Evolutionary conservation across 2,329 filamentous ascomycete genomes (phyloP).

Genomic region (Arthrobotrys entomopaga): DNA sequence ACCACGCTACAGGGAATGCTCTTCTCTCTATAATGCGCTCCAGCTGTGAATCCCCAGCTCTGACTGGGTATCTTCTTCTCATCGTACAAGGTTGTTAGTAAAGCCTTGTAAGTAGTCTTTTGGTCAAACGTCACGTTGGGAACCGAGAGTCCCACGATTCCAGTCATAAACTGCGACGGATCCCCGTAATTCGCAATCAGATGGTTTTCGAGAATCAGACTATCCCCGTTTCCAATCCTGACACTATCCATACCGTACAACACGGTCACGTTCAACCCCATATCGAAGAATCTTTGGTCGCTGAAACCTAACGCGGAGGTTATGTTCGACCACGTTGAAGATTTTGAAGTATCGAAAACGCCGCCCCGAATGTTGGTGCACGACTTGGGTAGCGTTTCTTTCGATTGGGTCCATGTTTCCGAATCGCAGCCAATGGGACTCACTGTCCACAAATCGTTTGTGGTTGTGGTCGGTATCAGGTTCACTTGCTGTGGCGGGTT

Average conservation of each 20-base stretch:
- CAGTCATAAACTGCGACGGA: slow-evolving; percentile 24
- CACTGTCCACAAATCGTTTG: slow-evolving; percentile 28
- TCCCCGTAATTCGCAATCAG: slow-evolving; percentile 23
- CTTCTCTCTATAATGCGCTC: slow-evolving; percentile 14
- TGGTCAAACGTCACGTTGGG: slow-evolving; percentile 24
- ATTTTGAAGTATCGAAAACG: slow-evolving; percentile 28
- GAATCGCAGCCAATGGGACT: slow-evolving; percentile 21
- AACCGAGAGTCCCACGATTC: slow-evolving; percentile 22
- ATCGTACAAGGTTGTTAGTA: slow-evolving; percentile 17
- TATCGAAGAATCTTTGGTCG: slow-evolving; percentile 35
- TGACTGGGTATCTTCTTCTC: slow-evolving; percentile 28
- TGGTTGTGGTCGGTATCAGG: slow-evolving; percentile 26
- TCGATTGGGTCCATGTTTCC: slow-evolving; percentile 12
- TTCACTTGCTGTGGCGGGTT: slow-evolving; percentile 35
- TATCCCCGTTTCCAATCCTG: slow-evolving; percentile 23
- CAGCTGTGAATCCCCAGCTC: slow-evolving; percentile 24
- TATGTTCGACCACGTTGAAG: slow-evolving; percentile 32
- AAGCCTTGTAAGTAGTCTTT: slow-evolving; percentile 13
- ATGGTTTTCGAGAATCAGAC: slow-evolving; percentile 24
- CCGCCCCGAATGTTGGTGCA: slow-evolving; percentile 20
- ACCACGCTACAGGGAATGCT: slow-evolving; percentile 33
- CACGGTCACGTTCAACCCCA: slow-evolving; percentile 26
- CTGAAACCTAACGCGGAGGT: slow-evolving; percentile 14
- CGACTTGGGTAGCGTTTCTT: not conserved
- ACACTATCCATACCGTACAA: slow-evolving; percentile 33